Evolutionary conservation across 2,329 filamentous ascomycete species (phyloP).

Genomic region (Zarea fungicola): DNA sequence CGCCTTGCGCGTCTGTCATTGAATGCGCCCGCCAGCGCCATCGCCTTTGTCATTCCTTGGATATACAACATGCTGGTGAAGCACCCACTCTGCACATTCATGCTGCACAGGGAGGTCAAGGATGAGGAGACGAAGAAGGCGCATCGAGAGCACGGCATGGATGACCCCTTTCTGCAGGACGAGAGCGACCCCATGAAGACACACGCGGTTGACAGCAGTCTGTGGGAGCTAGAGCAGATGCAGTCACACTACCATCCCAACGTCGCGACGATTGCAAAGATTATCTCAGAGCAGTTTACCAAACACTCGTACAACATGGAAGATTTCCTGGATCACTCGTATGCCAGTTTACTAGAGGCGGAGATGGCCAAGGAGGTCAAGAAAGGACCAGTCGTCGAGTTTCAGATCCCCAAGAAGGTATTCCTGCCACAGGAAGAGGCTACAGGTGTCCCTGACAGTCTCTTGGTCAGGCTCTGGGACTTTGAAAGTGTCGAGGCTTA

Average conservation of each 20-base stretch:
- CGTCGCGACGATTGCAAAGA: conserved; percentile 87
- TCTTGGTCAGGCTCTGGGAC: conserved; percentile 58
- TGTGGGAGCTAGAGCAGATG: conserved; percentile 92
- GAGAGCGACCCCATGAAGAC: conserved; percentile 83
- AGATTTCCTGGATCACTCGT: conserved; percentile 94
- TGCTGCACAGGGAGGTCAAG: conserved; percentile 76
- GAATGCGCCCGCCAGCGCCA: conserved; percentile 82
- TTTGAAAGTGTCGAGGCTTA: conserved; percentile 32
- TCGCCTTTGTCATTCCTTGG: conserved; percentile 86
- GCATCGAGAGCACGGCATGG: conserved; percentile 54
- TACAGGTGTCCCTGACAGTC: conserved; percentile 44
- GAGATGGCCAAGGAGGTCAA: conserved; percentile 80
- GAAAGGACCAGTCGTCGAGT: conserved; percentile 85
- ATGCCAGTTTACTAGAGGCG: conserved; percentile 74
- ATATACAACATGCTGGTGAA: conserved; percentile 90
- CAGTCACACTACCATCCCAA: conserved; percentile 96
- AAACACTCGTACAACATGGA: conserved; percentile 94
- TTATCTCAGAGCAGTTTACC: conserved; percentile 94
- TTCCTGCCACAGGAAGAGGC: conserved; percentile 52
- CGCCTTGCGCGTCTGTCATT: conserved; percentile 78
- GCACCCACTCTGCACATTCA: conserved; percentile 89
- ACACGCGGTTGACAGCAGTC: conserved; percentile 78
- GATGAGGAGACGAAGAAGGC: conserved; percentile 52
- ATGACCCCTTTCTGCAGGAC: conserved; percentile 70
- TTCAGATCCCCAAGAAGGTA: conserved; percentile 84